Evolutionary conservation across 2,329 filamentous ascomycete species (phyloP), one percentile per base, ranked within the genome.

Genomic region (Chaetomiaceae sp.): DNA sequence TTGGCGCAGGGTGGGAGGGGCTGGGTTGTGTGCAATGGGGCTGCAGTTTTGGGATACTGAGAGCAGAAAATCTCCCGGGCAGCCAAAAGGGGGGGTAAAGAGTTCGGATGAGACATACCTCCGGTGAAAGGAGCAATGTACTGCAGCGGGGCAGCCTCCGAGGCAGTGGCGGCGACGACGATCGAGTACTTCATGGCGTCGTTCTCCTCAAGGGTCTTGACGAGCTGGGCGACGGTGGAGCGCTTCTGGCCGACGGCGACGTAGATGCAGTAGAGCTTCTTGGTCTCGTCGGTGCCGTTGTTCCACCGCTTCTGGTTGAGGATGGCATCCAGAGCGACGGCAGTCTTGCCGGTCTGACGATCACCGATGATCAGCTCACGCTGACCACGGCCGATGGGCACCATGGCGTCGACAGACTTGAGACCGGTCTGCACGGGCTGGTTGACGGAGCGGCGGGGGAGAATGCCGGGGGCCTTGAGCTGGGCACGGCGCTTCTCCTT

Each of bases 361-460:
- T 99, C 94, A 82, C 94, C 94, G 77, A 99, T 99, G 77, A 99
- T 97, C 84, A 99, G 81, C 83, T 99, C 94, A 92, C 94, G 94
- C 84, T 99, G 94, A 72, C 94, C 94, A 92, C 94, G 94, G 75
- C 94, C 94, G 69, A 99, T 96, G 69, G 94, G 94, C 68, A 99
- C 94, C 94, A 99, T 97, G 79, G 94, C 91, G 74, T 99, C 94
- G 80, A 99, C 83, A 68, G 90, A 96, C 85, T 99, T 99, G 69
- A 97, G 87, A 82, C 94, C 94, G 74, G 94, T 99, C 87, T 99
- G 94, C 65, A 99, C 92, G 66, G 94, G 92, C 84, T 99, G 83
- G 81, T 91, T 91, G 86, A 99, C 94, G 74, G 94, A 99, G 69
- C 81, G 86, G 77, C 94, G 91, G 72, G 94, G 94, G 69, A 99